These are phyloP conservation scores for Starmera pachycereana DNA, from an alignment of 805 yeast species.

Conservation along the genomic window DNA sequence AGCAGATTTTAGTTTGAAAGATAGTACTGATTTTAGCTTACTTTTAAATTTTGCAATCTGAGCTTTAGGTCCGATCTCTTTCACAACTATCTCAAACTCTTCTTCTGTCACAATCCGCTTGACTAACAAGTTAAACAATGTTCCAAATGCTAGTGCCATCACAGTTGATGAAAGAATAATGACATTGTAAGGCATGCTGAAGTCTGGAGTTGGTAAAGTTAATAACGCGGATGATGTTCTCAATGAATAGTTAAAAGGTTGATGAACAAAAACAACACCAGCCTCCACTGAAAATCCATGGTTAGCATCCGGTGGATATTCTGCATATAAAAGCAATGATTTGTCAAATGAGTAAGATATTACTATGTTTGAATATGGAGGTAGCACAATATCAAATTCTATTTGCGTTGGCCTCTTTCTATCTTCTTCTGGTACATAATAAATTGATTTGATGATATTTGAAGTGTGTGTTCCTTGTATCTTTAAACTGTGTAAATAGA, in stretches of 20 bases:
- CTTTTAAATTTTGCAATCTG: not conserved
- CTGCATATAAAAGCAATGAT: constrained; percentile 71
- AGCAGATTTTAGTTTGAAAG: no score
- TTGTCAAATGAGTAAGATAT: constrained; percentile 79
- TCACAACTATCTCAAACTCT: constrained; percentile 27
- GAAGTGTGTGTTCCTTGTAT: constrained; percentile 19
- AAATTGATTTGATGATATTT: constrained; percentile 36
- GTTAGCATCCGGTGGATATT: constrained; percentile 99
- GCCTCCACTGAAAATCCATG: constrained; percentile 96
- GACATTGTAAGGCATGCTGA: constrained; percentile 97
- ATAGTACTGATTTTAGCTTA: no score
- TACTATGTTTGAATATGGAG: constrained; percentile 50
- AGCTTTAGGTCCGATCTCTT: constrained; percentile 5
- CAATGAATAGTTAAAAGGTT: constrained; percentile 34
- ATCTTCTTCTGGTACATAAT: constrained; percentile 72
- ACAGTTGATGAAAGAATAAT: constrained; percentile 89
- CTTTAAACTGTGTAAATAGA: constrained; percentile 63
- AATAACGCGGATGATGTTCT: constrained; percentile 84
- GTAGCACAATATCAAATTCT: constrained; percentile 57
- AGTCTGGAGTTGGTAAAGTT: constrained; percentile 92
- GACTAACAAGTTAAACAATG: constrained; percentile 66
- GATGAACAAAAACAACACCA: constrained; percentile 58
- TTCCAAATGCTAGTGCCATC: constrained; percentile 87
- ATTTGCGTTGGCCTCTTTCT: constrained; percentile 74
- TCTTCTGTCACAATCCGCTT: constrained; percentile 69